Evolutionary conservation across 495 filamentous ascomycete species (phyloP), one percentile per base, ranked within the genome.

Genomic region (Penicillium verhagenii): DNA sequence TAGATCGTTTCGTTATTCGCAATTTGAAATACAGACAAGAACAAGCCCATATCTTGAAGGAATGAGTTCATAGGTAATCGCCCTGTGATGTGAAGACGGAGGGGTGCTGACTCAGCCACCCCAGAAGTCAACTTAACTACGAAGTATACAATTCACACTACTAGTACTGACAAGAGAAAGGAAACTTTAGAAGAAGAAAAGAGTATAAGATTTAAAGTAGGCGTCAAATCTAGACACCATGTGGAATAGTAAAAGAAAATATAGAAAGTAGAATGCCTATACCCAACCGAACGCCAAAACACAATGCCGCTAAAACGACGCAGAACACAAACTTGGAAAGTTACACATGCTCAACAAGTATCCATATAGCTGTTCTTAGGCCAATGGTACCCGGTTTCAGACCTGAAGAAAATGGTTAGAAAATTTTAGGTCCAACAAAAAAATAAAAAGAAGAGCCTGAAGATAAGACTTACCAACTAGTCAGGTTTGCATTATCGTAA

Each of bases 401-500:
- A 49, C 70, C 71, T 75, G 35, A 50, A 47, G 25, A 50, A 52
- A 47, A 13, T 46, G 9, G 20, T 55, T 48, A 44, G 52, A 29
- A 53, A 38, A 16, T 1, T 16, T 5, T 4, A 35, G 6, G 11
- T 33, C 9, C 6, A 35, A 35, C 4, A 16, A 0, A 31, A 6
- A 13, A 5, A 4, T 35, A 14, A 35, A 13, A 6, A 6, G 13
- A 44, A 39, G n/a, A n/a, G n/a, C n/a, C n/a, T n/a, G n/a, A n/a
- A n/a, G n/a, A n/a, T n/a, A n/a, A n/a, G n/a, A 66, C 72, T 43
- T 69, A 74, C 71, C 75, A 74, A 45, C 47, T 62, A 10, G 88
- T 90, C 52, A 84, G 58, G 57, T 91, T 91, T 7, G 77, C 68
- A 66, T 92, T 89, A 9, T 67, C 68, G 64, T 88, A 91, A 4